Evolutionary conservation across 2,329 filamentous ascomycete species (phyloP).

Genomic region (Trichoderma atroviride): DNA sequence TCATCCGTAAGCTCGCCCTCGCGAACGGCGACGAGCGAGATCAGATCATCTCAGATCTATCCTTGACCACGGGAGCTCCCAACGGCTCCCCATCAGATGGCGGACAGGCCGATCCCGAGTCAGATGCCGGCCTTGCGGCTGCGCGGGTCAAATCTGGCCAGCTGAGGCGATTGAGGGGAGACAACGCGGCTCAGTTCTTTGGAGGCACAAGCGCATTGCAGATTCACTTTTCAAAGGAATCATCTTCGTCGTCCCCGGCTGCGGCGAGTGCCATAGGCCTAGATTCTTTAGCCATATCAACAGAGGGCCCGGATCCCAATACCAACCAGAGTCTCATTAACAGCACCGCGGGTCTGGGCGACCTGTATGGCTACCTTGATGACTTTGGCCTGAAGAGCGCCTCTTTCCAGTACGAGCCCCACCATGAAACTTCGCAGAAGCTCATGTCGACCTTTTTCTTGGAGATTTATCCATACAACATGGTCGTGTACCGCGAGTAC

Average conservation of each 20-base stretch:
- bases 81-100: slow-evolving; percentile 26
- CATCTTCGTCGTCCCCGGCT: slow-evolving; percentile 29
- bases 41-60: slow-evolving; percentile 45
- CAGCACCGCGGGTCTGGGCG: background rate
- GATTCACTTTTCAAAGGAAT: slow-evolving; percentile 39
- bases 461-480: slow-evolving; percentile 52
- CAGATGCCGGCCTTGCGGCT: slow-evolving; percentile 38
- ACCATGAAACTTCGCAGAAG: slow-evolving; percentile 48
- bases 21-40: slow-evolving; percentile 45
- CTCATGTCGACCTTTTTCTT: slow-evolving; percentile 54
- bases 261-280: slow-evolving; percentile 26
- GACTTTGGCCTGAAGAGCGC: slow-evolving; percentile 28
- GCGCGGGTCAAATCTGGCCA: slow-evolving; percentile 41
- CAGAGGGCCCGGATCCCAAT: background rate
- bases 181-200: slow-evolving; percentile 50
- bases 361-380: slow-evolving; percentile 21
- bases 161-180: slow-evolving; percentile 45
- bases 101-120: slow-evolving; percentile 30
- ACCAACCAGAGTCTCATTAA: background rate
- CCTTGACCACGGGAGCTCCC: slow-evolving; percentile 35
- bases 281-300: slow-evolving; percentile 15
- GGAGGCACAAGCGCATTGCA: slow-evolving; percentile 53
- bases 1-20: slow-evolving; percentile 48
- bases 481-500: slow-evolving; percentile 55
- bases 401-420: slow-evolving; percentile 45